Base-by-base conservation (phyloP, 768 basidiomycete genomes). In the Suillus discolor region DNA sequence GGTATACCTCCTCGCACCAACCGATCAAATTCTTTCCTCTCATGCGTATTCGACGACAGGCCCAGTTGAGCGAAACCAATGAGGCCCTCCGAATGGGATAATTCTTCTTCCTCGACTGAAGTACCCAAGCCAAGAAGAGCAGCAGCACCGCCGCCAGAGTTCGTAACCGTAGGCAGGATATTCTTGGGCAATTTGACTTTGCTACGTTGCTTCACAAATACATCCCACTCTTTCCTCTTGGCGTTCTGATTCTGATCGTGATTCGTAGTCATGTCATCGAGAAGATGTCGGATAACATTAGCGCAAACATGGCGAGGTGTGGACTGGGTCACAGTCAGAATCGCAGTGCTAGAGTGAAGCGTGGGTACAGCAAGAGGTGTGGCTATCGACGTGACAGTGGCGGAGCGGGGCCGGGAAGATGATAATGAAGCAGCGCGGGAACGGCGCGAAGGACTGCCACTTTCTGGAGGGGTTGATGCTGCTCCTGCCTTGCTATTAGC, bases 11-110 rank as follows among this genome's bases (percentile, higher is more conserved):
- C 86, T 62, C 92, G 78, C n/a, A 97, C 85, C 7, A 99, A 80
- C 66, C 87, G 80, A 65, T 90, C 88, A 66, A 99, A 93, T 73
- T 91, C 92, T 64, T 83, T 86, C 73, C 90, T 83, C 67, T 96
- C 93, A 66, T 93, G 87, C 67, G 82, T 80, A 54, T 78, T 88
- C 41, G 90, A 82, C 1, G 89, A 89, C 23, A 89, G 76, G 0
- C 94, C 95, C 62, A 97, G 86, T 78, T 97, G 94, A 18, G 93
- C 91, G 65, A 99, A 91, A 1, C 94, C 96, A 63, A 99, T 90
- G 36, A 98, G 75, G 1, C 94, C 94, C 41, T 94, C 93, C 28
- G 85, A 89, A 75, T 96, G 94, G 38, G 81, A 79, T 49, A 94
- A 81, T 71, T 96, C 94, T 57, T 92, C 91, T 64, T 87, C 88